Base-by-base conservation (phyloP, 169 alveolate genomes). In the Plasmodium adleri region DNA sequence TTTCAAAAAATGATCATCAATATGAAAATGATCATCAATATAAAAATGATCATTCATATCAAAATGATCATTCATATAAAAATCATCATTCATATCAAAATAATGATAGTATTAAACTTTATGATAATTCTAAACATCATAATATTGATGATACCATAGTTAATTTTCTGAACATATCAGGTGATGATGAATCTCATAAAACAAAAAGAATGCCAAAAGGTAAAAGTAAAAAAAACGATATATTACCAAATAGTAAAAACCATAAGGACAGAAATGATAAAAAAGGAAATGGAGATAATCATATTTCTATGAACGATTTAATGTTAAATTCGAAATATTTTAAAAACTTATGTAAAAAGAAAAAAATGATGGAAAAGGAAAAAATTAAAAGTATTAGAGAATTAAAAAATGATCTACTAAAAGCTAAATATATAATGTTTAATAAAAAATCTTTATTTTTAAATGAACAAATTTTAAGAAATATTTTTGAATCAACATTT, bases 401-500 rank as follows among this genome's bases (percentile, higher is more conserved):
- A 83, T 45, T 83, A 68, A 83, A 56, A 58, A 22, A 52, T 24
- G 91, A 67, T 28, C 58, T 83, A 47, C 52, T 83, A 63, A 60
- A 54, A 47, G 70, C 91, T 32, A 83, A 83, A 20, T 68, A 83
- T 47, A 52, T 71, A 17, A 28, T 83, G 28, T 67, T 67, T 32
- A 68, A 68, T 26, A 68, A 83, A 59, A 83, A 68, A 47, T 39
- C 70, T 22, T 67, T 83, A 45, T 83, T 83, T 60, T 54, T 83
- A 20, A 83, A 63, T 70, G 91, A 83, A 9, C 12, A 43, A 32
- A 83, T 67, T 50, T 83, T 83, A 52, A 83, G 24, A 20, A 83
- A 83, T 24, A 83, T 83, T 17, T 83, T 83, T 60, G 91, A 83
- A 68, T 83, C 91, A 1, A 68, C 73, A 20, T 83, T 83, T 60